Evolutionary conservation across 352 stramenopile genomes (phyloP), one percentile per base, ranked within the genome.

Genomic region (Achlya hypogyna): DNA sequence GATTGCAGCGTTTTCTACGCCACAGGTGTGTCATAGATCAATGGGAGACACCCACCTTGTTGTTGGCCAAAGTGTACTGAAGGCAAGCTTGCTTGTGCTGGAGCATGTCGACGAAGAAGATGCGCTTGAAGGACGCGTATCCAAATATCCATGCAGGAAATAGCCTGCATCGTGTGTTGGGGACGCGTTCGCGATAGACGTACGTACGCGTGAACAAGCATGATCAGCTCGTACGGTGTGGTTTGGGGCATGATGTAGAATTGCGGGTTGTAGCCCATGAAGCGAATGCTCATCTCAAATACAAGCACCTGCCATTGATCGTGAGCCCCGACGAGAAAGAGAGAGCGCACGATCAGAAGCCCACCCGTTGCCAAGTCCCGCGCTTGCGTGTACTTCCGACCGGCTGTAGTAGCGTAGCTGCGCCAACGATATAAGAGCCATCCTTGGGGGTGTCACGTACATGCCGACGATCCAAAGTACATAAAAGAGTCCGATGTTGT

Each of bases 401-500:
- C 68, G 9, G 73, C 74, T 28, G 81, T 86, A 6, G 87, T 62
- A 2, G 75, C 70, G 47, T 78, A 86, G 20, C 81, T 89, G 27
- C 38, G 62, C 14, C 18, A 42, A 2, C 22, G 34, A 56, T 22
- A 65, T 14, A 20, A 45, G 27, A 65, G 47, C 0, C 16, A 60
- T 38, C 22, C 14, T 34, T 56, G 20, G 4, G 23, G 5, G 1
- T 6, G 1, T 9, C 3, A 74, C 77, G 64, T 76, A 90, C 79
- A 90, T 78, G 53, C 87, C 86, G 43, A 45, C 69, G 5, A 72
- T 62, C 81, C 81, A 90, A 10, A 88, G 70, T 16, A 86, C 28
- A 67, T 88, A 90, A 56, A 87, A 90, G 51, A 90, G 73, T 34
- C 67, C 77, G 56, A 86, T 72, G 65, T 88, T 87, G 58, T 76